Base-by-base conservation (phyloP, 495 filamentous ascomycete genomes). In the Cladorrhinum samala region DNA sequence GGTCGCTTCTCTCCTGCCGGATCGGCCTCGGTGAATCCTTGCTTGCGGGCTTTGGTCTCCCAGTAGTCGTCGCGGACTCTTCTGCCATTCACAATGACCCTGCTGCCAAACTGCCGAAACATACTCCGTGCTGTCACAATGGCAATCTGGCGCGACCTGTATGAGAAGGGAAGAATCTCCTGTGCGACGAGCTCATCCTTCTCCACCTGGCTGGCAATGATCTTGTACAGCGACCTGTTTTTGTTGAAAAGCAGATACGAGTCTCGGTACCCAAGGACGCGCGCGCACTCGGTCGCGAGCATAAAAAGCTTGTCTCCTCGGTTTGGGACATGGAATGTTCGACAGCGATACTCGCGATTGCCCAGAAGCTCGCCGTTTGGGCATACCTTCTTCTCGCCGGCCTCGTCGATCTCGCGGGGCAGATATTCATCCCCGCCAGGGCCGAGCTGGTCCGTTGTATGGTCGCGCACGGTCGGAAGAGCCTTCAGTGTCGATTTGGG, bases 191-290 rank as follows among this genome's bases (percentile, higher is more conserved):
- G 73, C 66, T 97, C 90, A 62, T 97, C 93, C 73, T 97, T 99
- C 69, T 99, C 93, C 4, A 84, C 72, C 70, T 99, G 93, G 16
- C 84, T 91, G 21, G 94, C 93, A 59, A 99, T 99, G 62, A 99
- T 99, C 74, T 97, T 99, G 78, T 83, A 92, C 17, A 99, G 77
- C 1, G 94, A 97, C 53, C 91, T 76, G 62, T 99, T 99, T 72
- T 99, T 99, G 79, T 99, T 99, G 76, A 99, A 99, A 13, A 99
- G 75, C 43, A 99, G 72, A 68, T 99, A 99, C 14, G 94, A 99
- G 67, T 99, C 93, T 51, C 93, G 83, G 66, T 99, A 99, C 21
- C 89, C 89, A 21, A 99, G 75, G 5, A 96, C 92, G 46, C 93
- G 80, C 9, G 94, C 93, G 67, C 94, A 99, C 72, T 99, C 93